A percentile compares a stretch with the other conserved stretches of the same genome.
Conservation (phyloP, 1,139 yeast genomes). For the Pichia sp. region DNA sequence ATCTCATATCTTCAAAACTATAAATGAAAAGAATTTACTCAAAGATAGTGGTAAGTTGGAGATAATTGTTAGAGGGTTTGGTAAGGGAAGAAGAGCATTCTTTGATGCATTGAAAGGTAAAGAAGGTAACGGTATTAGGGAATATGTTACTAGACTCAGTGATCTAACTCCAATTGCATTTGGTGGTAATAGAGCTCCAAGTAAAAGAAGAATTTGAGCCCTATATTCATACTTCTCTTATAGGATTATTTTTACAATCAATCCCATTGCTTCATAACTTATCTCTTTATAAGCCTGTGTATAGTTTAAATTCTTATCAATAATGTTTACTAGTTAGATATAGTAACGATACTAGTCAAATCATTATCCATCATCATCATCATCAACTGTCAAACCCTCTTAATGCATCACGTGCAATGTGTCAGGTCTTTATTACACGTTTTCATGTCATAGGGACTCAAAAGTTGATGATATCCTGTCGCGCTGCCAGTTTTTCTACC, state of each 20-base stretch:
- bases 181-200: conserved; percentile 89
- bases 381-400: neutral
- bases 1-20: conserved; percentile 61
- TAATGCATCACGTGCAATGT: neutral
- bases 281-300: too few relatives aligned
- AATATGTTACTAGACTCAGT: conserved; percentile 56
- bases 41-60: conserved; percentile 44
- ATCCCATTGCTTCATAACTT: too few relatives aligned
- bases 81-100: conserved; percentile 87
- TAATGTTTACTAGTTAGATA: neutral
- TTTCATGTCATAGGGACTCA: conserved; percentile 10
- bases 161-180: conserved; percentile 79
- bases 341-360: too few relatives aligned
- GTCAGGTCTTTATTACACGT: conserved; percentile 9
- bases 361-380: neutral
- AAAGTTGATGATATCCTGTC: neutral
- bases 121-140: conserved; percentile 69
- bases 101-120: conserved; percentile 79
- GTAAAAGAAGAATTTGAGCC: conserved; percentile 63
- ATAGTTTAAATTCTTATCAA: neutral
- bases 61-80: conserved; percentile 70
- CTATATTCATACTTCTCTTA: neutral
- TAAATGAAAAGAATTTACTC: conserved; percentile 29
- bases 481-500: neutral
- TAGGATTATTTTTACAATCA: too few relatives aligned